Evolutionary conservation across 2,329 filamentous ascomycete species (phyloP).

Genomic region (Fusarium beomiforme): DNA sequence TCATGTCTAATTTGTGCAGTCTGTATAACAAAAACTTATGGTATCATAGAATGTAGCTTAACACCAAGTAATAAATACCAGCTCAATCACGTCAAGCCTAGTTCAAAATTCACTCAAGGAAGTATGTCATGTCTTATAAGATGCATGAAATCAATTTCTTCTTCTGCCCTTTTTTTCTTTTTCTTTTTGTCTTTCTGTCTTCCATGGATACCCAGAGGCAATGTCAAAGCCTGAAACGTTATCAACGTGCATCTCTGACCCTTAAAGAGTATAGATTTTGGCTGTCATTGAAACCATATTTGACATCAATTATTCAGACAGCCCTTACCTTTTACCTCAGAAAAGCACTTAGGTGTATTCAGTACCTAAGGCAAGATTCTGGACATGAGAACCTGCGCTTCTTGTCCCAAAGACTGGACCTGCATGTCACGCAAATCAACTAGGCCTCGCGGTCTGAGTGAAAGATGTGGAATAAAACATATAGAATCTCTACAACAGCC

Average conservation of each 20-base stretch:
- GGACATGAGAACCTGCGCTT: background rate
- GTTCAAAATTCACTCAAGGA: background rate
- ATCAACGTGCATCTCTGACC: background rate
- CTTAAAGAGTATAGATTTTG: background rate
- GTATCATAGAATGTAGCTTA: constrained; percentile 22
- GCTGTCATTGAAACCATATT: background rate
- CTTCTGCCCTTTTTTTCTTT: too few species aligned
- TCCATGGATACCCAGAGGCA: too few species aligned
- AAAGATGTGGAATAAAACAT: background rate
- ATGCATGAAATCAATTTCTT: background rate
- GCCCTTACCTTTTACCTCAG: background rate
- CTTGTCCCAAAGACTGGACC: background rate
- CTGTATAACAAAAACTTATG: constrained; percentile 10
- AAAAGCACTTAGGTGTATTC: background rate
- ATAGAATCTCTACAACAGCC: constrained; percentile 27
- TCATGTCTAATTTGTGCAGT: constrained; percentile 24
- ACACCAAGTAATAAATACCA: constrained; percentile 11
- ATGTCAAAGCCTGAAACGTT: background rate
- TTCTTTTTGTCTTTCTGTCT: background rate
- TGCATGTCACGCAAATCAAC: background rate
- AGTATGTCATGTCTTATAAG: background rate
- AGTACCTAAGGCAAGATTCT: background rate
- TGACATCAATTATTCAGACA: background rate
- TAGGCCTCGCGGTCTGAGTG: too few species aligned
- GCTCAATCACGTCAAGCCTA: background rate